Conservation (phyloP, 2,329 filamentous ascomycete genomes). For the Sclerotinia glacialis region DNA sequence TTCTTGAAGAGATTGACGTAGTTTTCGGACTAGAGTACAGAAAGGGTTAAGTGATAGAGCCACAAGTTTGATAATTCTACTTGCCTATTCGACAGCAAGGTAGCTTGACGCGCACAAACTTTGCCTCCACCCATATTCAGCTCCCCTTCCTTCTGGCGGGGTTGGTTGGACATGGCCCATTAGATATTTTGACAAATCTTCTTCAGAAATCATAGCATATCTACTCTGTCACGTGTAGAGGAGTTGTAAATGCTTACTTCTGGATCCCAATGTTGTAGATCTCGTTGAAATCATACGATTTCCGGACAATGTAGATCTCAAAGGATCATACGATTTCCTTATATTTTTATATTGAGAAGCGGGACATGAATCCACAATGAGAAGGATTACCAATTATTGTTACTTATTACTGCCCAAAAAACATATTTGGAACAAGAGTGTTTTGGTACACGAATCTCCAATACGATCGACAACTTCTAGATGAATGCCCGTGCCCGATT, state of each 20-base stretch:
- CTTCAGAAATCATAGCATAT: too few relatives aligned
- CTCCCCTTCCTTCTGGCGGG: not conserved
- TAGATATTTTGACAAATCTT: not conserved
- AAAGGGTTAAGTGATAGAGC: not conserved
- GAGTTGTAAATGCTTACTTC: not conserved
- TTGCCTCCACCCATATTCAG: not conserved
- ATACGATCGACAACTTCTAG: conserved; percentile 10
- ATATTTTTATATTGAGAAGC: conserved; percentile 12
- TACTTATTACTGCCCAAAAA: not conserved
- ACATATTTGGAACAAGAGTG: not conserved
- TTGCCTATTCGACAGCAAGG: not conserved
- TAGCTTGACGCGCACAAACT: not conserved
- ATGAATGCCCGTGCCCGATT: conserved; percentile 12
- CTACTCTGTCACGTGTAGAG: not conserved
- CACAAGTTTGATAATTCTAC: not conserved
- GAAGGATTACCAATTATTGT: conserved; percentile 25
- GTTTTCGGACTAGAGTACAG: not conserved
- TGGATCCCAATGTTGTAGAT: not conserved
- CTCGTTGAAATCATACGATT: not conserved
- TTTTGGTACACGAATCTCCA: conserved; percentile 4
- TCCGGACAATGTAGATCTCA: conserved; percentile 11
- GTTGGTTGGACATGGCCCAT: not conserved
- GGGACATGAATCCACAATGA: conserved; percentile 23
- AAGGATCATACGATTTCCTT: conserved; percentile 10
- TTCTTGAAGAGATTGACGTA: not conserved